Base-by-base conservation (phyloP, 495 filamentous ascomycete species). In the Neurospora africana region DNA sequence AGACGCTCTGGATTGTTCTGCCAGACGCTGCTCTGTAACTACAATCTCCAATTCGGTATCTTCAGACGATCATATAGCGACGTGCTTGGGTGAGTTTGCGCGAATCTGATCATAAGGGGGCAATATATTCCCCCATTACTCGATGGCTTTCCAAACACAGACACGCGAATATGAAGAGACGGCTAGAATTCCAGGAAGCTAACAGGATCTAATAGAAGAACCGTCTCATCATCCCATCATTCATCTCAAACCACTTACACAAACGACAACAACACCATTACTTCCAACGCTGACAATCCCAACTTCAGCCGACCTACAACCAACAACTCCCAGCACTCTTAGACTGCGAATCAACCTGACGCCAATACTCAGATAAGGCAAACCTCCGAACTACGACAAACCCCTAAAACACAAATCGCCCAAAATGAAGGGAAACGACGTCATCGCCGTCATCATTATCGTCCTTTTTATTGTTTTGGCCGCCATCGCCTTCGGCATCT, bases 401-500 rank as follows among this genome's bases (percentile, higher is more conserved):
- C n/a, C 70, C 74, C 37, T 13, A 67, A 72, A 65, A 13, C 15
- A 21, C 27, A 30, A 23, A 68, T 75, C 76, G 68, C 72, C 70
- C 69, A 90, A 84, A 83, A 85, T 89, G 74, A 83, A 92, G 81
- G 82, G 89, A 84, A 94, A 94, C 87, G 87, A 92, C 82, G 87
- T 89, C 78, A 91, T 94, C 81, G 91, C 91, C 39, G 86, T 94
- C 79, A 94, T 94, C 82, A 90, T 94, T 81, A 92, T 94, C 81
- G 75, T 93, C 47, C 87, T 94, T 73, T 93, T 93, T 82, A 79
- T 93, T 79, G 79, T 93, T 65, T 87, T 94, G 35, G 89, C 89
- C 53, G 81, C 89, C 72, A 89, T 90, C 73, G 90, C 87, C 47
- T 91, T 90, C 77, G 86, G 85, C 70, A 92, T 93, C 83, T 93